Percentiles rank a stretch among this genome's conserved stretches.
Evolutionary conservation across 164 flowering plant species (phyloP).

Genomic region (Aristolochia fimbriata): DNA sequence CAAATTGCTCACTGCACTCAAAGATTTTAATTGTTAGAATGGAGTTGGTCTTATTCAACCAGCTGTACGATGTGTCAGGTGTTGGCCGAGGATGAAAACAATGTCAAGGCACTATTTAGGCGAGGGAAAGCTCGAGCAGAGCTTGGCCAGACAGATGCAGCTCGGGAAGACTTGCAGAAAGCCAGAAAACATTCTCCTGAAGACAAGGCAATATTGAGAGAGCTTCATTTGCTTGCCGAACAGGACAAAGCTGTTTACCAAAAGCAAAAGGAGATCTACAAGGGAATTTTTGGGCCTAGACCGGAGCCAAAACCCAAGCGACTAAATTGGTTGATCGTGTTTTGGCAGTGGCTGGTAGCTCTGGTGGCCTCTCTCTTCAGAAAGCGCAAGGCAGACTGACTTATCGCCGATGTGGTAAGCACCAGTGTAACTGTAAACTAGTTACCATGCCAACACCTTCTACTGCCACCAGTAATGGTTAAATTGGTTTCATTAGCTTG

Average conservation of each 20-base stretch:
- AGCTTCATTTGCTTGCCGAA: slow-evolving; percentile 60
- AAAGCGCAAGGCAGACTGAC: slow-evolving; percentile 39
- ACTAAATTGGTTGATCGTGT: slow-evolving; percentile 35
- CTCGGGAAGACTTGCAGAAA: slow-evolving; percentile 77
- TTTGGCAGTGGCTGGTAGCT: slow-evolving; percentile 79
- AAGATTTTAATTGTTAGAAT: not conserved
- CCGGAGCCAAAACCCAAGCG: slow-evolving; percentile 59
- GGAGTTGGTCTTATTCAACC: not conserved
- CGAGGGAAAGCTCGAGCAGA: slow-evolving; percentile 97
- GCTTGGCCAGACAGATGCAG: slow-evolving; percentile 92
- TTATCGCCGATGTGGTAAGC: not conserved
- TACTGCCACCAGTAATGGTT: no score
- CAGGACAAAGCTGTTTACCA: slow-evolving; percentile 79
- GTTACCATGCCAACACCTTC: no score
- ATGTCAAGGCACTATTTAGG: slow-evolving; percentile 81
- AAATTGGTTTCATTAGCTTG: no score
- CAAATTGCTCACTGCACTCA: no score
- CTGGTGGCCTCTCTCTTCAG: slow-evolving; percentile 42
- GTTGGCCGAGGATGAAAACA: slow-evolving; percentile 75
- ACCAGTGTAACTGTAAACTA: not conserved
- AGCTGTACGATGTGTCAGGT: slow-evolving; percentile 37
- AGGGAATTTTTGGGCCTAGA: slow-evolving; percentile 76
- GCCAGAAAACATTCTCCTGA: slow-evolving; percentile 78
- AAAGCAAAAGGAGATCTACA: slow-evolving; percentile 89
- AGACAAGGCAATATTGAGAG: slow-evolving; percentile 71